phyloP scores from a whole-genome alignment of 2,329 filamentous ascomycete genomes.

The Domatiomyces catenatus region DNA sequence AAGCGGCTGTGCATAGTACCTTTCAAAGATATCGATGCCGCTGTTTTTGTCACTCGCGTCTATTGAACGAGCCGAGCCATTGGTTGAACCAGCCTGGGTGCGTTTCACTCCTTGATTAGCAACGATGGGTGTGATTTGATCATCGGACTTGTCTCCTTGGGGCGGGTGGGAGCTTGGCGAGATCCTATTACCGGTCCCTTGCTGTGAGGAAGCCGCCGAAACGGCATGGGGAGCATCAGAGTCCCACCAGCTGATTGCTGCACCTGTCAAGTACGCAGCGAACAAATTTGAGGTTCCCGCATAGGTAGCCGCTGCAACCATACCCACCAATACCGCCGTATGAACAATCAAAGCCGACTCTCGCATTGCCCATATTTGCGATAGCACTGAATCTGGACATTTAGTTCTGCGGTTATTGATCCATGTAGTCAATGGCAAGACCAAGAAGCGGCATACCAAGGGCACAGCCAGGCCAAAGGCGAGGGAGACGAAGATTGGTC shows the following conservation, averaged over 20 bases:
- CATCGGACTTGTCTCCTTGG: not conserved
- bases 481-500: constrained; percentile 38
- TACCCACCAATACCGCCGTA: constrained; percentile 29
- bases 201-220: not conserved
- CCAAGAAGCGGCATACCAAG: constrained; percentile 18
- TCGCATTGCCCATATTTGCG: not conserved
- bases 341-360: constrained; percentile 28
- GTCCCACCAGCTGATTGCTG: constrained; percentile 37
- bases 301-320: constrained; percentile 36
- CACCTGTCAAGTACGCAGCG: constrained; percentile 43
- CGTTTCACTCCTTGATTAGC: not conserved
- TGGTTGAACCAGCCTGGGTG: not conserved
- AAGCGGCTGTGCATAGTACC: constrained; percentile 32
- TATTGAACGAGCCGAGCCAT: not conserved
- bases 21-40: constrained; percentile 26
- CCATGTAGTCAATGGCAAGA: constrained; percentile 8
- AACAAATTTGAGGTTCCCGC: constrained; percentile 42
- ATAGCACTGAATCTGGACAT: not conserved
- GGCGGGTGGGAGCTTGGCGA: not conserved
- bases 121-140: not conserved
- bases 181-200: not conserved
- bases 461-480: constrained; percentile 20
- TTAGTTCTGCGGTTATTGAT: not conserved
- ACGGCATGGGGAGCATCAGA: constrained; percentile 2
- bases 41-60: constrained; percentile 9